A percentile compares a stretch with the other conserved stretches of the same genome.
Conservation (phyloP, 2,329 filamentous ascomycete species). For the Ustulina deusta region DNA sequence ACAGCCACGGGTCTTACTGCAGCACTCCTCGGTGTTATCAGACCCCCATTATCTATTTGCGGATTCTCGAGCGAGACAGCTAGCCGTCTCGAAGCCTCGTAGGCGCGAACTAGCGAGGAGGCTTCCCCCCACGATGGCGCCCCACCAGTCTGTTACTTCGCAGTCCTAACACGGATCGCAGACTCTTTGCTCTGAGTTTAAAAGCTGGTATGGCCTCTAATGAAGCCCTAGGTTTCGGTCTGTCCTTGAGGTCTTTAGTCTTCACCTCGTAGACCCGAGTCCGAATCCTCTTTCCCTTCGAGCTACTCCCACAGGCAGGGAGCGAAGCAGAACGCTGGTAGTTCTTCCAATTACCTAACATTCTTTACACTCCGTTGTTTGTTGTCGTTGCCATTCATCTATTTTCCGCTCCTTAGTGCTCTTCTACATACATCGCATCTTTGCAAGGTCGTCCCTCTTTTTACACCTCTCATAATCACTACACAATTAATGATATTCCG, state of each 20-base stretch:
- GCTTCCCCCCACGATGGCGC: conserved; percentile 42
- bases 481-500: not conserved
- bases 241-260: conserved; percentile 47
- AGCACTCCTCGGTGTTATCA: conserved; percentile 24
- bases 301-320: conserved; percentile 35
- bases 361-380: conserved; percentile 7
- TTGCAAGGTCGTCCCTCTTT: conserved; percentile 9
- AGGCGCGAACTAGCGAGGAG: conserved; percentile 15
- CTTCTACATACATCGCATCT: conserved; percentile 12
- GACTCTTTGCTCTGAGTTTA: conserved; percentile 35
- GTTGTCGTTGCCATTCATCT: conserved; percentile 1
- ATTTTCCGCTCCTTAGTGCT: not conserved
- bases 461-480: not conserved
- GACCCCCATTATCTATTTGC: conserved; percentile 31
- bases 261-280: conserved; percentile 47
- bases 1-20: conserved; percentile 33
- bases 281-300: conserved; percentile 42
- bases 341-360: conserved; percentile 53
- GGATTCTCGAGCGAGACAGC: conserved; percentile 15
- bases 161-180: conserved; percentile 40
- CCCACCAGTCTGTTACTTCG: conserved; percentile 41
- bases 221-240: conserved; percentile 29
- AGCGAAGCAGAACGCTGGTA: conserved; percentile 62
- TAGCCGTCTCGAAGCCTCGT: conserved; percentile 31
- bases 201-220: conserved; percentile 39